Evolutionary conservation across 129 eudicot genomes (phyloP).

Genomic region (Saussurea involucrata): DNA sequence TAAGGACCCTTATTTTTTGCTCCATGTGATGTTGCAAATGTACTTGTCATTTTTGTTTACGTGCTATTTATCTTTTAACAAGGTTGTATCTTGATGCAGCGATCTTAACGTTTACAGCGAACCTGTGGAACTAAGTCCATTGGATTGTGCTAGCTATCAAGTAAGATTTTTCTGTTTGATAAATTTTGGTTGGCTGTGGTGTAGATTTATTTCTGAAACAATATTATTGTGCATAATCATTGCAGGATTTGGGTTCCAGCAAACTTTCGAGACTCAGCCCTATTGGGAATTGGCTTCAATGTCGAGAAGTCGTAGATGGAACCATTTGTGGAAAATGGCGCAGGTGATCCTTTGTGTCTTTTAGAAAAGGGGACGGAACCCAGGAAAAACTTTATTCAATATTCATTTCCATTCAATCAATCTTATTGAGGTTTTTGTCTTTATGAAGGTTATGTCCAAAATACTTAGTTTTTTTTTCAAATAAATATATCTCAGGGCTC

Average conservation of each 20-base stretch:
- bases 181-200: conserved; percentile 3
- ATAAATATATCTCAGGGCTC: conserved; percentile 59
- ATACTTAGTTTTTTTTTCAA: neutral
- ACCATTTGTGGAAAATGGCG: conserved; percentile 94
- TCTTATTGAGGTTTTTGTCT: conserved; percentile 12
- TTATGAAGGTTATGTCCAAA: neutral
- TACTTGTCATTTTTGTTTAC: neutral
- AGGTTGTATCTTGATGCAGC: conserved; percentile 39
- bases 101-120: conserved; percentile 36
- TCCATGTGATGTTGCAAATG: neutral
- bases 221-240: conserved; percentile 3
- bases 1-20: neutral
- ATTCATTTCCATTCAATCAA: neutral
- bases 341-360: conserved; percentile 43
- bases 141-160: conserved; percentile 31
- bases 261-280: conserved; percentile 46
- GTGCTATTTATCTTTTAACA: conserved; percentile 4
- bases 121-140: conserved; percentile 41
- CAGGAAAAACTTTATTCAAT: too few relatives aligned
- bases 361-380: too few relatives aligned
- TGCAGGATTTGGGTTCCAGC: conserved; percentile 42
- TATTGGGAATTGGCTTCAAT: conserved; percentile 90
- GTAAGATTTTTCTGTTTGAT: conserved; percentile 38
- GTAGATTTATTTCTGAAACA: conserved; percentile 11
- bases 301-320: conserved; percentile 54